Evolutionary conservation across 2,329 filamentous ascomycete species (phyloP).

Genomic region (Verticillium longisporum): DNA sequence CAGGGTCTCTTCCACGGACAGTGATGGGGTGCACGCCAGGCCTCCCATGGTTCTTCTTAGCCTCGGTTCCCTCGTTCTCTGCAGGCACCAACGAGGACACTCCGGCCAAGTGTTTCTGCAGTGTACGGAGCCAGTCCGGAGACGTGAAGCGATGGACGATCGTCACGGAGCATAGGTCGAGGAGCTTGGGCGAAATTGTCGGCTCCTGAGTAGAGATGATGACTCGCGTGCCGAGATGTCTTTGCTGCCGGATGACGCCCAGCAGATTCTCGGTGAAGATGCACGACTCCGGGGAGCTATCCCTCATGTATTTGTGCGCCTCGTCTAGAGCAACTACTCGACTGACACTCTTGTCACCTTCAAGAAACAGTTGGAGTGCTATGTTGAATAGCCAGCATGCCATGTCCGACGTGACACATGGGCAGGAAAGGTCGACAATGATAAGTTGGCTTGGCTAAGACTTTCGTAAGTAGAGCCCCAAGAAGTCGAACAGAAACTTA

Average conservation of each 20-base stretch:
- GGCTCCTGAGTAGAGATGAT: conserved; percentile 75
- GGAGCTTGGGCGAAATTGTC: conserved; percentile 58
- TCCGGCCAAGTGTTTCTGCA: conserved; percentile 21
- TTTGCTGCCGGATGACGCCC: conserved; percentile 60
- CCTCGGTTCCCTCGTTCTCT: background rate
- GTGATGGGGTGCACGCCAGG: conserved; percentile 4
- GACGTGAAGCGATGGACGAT: conserved; percentile 64
- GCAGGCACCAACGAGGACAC: conserved; percentile 10
- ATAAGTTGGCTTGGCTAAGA: conserved; percentile 44
- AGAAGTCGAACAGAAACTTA: conserved; percentile 3
- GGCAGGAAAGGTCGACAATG: conserved; percentile 67
- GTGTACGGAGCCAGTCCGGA: conserved; percentile 22
- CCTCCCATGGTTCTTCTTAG: conserved; percentile 1
- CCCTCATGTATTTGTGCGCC: conserved; percentile 69
- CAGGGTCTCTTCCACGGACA: conserved; percentile 13
- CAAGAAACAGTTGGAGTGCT: conserved; percentile 59
- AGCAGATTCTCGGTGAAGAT: conserved; percentile 57
- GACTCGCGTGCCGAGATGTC: conserved; percentile 60
- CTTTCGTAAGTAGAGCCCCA: background rate
- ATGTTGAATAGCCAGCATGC: conserved; percentile 71
- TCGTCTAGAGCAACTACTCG: conserved; percentile 67
- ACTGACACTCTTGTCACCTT: conserved; percentile 40
- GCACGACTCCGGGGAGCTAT: conserved; percentile 41
- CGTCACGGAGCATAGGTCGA: conserved; percentile 66
- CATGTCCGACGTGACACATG: conserved; percentile 58